A percentile compares a stretch with the other conserved stretches of the same genome.
These are phyloP conservation scores for Emiliania huxleyi DNA, from an alignment of 78 protist genomes.

Conservation along the genomic window DNA sequence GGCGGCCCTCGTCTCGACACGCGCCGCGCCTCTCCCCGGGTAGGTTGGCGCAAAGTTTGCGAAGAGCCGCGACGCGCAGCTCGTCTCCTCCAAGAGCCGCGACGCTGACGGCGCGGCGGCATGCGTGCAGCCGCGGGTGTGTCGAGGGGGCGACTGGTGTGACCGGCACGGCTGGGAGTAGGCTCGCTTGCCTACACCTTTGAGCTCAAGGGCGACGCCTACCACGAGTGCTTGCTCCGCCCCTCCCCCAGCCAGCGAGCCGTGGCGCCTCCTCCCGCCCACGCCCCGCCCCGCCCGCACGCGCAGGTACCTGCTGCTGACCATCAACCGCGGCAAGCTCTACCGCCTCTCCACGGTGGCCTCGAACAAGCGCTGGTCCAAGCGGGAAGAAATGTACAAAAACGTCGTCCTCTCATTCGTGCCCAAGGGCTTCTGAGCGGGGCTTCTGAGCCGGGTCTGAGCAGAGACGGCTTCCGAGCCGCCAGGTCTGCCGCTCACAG, in stretches of 20 bases:
- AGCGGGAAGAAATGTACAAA: neutral
- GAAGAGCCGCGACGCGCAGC: neutral
- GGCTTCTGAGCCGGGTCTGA: too few relatives aligned
- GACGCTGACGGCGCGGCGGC: neutral
- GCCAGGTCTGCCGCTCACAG: too few relatives aligned
- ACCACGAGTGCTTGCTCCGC: too few relatives aligned
- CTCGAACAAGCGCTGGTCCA: neutral
- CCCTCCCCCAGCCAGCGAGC: too few relatives aligned
- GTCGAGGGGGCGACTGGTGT: too few relatives aligned
- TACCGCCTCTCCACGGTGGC: neutral
- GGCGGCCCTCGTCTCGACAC: too few relatives aligned
- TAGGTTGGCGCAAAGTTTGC: neutral
- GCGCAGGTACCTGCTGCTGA: neutral
- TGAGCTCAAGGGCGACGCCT: neutral
- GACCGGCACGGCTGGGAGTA: too few relatives aligned
- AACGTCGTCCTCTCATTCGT: neutral
- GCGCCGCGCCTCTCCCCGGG: too few relatives aligned
- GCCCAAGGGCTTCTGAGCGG: neutral
- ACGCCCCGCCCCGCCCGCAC: too few relatives aligned
- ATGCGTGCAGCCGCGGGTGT: too few relatives aligned
- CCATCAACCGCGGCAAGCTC: slow-evolving; percentile 9
- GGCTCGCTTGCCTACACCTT: neutral
- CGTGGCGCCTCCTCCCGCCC: too few relatives aligned
- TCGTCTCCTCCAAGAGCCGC: neutral
- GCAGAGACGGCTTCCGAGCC: too few relatives aligned